Percentiles rank a stretch among this genome's conserved stretches.
phyloP scores from a whole-genome alignment of 106 monocot genomes.

The Phalaenopsis aphrodite region DNA sequence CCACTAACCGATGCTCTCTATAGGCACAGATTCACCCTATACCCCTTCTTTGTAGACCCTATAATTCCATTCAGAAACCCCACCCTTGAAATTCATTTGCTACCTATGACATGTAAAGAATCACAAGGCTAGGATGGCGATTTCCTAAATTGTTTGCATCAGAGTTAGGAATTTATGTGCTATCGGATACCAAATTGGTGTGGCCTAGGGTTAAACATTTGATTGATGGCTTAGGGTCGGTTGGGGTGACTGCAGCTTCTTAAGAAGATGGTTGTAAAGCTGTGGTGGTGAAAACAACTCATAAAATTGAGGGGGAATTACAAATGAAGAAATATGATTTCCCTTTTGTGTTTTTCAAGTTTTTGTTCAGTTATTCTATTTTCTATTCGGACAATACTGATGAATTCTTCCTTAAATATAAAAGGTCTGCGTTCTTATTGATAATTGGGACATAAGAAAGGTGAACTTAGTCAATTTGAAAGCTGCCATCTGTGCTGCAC shows the following conservation, averaged over 20 bases:
- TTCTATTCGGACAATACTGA: not conserved
- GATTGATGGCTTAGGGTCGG: too few species aligned
- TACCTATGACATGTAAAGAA: too few species aligned
- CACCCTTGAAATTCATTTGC: not conserved
- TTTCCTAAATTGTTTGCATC: too few species aligned
- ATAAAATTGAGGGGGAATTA: too few species aligned
- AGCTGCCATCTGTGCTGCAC: constrained; percentile 62
- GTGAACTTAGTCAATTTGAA: constrained; percentile 79
- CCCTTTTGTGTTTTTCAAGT: not conserved
- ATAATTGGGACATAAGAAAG: constrained; percentile 76
- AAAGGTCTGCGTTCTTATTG: constrained; percentile 70
- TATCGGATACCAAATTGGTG: too few species aligned
- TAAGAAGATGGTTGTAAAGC: too few species aligned
- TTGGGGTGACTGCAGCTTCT: too few species aligned
- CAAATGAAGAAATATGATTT: not conserved
- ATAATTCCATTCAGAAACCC: not conserved
- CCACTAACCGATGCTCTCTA: not conserved
- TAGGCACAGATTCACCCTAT: too few species aligned
- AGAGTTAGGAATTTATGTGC: too few species aligned
- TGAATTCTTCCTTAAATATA: constrained; percentile 5
- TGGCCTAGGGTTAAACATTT: too few species aligned
- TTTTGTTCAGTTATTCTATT: not conserved
- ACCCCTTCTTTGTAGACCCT: not conserved
- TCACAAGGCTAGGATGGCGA: too few species aligned
- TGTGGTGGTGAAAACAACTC: too few species aligned